Percentiles rank a stretch among this genome's conserved stretches.
These are phyloP conservation scores for Coniosporium tulheliwenetii DNA, from an alignment of 2,329 filamentous ascomycete genomes.

Conservation along the genomic window DNA sequence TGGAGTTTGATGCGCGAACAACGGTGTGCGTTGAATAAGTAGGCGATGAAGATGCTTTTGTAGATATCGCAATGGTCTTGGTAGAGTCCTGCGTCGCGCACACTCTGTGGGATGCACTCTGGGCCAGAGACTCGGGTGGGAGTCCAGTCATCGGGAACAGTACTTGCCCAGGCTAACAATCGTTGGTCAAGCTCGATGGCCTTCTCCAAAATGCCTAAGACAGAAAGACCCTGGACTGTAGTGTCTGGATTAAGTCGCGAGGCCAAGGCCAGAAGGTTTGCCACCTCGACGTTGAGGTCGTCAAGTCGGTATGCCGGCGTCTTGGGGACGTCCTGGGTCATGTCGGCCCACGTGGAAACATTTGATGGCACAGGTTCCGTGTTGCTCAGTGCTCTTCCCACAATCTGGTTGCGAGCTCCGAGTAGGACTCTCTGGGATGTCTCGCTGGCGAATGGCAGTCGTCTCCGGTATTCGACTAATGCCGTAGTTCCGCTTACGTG, in stretches of 20 bases:
- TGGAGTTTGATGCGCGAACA: conserved; percentile 2
- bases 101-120: conserved; percentile 3
- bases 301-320: conserved; percentile 2
- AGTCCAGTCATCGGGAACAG: conserved; percentile 2
- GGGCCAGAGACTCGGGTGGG: conserved; percentile 1
- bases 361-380: conserved; percentile 1
- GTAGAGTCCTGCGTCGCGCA: conserved; percentile 6
- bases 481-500: conserved; percentile 1
- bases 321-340: background rate
- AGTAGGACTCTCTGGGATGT: conserved; percentile 1
- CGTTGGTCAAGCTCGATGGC: conserved; percentile 4
- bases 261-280: conserved; percentile 2
- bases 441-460: background rate
- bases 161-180: conserved; percentile 5
- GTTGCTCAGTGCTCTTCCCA: conserved; percentile 1
- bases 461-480: conserved; percentile 2
- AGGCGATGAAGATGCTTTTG: conserved; percentile 6
- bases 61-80: conserved; percentile 7
- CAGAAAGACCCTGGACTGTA: background rate
- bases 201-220: background rate
- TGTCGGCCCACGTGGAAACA: conserved; percentile 1
- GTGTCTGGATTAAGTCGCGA: background rate
- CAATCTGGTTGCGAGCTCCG: conserved; percentile 1
- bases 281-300: conserved; percentile 4
- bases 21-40: conserved; percentile 5